Conservation (phyloP, 2,329 filamentous ascomycete genomes). For the Penicillium sp. region DNA sequence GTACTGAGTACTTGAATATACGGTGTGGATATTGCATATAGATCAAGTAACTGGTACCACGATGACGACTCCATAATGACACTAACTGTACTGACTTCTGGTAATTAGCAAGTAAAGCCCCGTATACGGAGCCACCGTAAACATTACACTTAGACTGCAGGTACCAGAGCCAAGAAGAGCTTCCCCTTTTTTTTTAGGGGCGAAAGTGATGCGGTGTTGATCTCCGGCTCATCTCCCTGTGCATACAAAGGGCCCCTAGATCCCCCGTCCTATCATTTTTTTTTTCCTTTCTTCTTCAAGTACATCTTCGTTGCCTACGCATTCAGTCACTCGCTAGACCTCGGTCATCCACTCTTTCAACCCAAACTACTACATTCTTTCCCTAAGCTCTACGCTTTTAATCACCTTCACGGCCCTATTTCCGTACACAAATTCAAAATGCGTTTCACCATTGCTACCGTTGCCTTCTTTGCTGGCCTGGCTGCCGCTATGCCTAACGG, state of each 20-base stretch:
- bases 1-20: slow-evolving; percentile 2
- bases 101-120: neutral
- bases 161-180: neutral
- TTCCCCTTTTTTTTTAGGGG: slow-evolving; percentile 17
- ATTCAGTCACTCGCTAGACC: slow-evolving; percentile 39
- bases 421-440: slow-evolving; percentile 37
- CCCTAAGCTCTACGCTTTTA: slow-evolving; percentile 26
- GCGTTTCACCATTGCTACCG: slow-evolving; percentile 44
- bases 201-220: slow-evolving; percentile 19
- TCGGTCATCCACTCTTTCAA: slow-evolving; percentile 37
- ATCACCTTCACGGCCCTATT: slow-evolving; percentile 33
- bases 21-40: neutral
- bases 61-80: neutral
- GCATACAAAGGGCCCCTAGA: slow-evolving; percentile 38
- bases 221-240: slow-evolving; percentile 39
- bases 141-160: neutral
- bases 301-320: slow-evolving; percentile 34
- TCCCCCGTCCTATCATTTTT: slow-evolving; percentile 25
- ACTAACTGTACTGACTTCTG: neutral
- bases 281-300: slow-evolving; percentile 30
- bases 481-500: slow-evolving; percentile 38
- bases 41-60: neutral
- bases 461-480: slow-evolving; percentile 44
- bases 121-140: slow-evolving; percentile 1
- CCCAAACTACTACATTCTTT: slow-evolving; percentile 12